phyloP scores from a whole-genome alignment of 2,329 filamentous ascomycete species.

The Aspergillus carbonarius region DNA sequence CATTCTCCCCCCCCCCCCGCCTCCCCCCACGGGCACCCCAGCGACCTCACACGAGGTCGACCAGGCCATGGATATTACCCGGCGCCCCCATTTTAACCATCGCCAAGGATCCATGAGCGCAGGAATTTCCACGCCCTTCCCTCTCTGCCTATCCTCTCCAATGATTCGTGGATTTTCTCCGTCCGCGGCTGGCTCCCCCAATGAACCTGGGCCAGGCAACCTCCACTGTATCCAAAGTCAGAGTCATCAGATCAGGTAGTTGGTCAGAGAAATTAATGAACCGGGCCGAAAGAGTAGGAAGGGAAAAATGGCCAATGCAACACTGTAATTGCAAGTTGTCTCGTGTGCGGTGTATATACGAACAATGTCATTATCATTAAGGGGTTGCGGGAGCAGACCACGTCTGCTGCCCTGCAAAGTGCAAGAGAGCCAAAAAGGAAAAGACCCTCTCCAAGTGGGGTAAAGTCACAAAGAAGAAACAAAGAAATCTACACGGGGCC shows the following conservation, averaged over 20 bases:
- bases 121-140: background rate
- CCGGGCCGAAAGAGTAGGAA: too few relatives aligned
- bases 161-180: conserved; percentile 6
- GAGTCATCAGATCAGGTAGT: background rate
- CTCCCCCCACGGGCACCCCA: too few relatives aligned
- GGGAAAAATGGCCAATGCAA: too few relatives aligned
- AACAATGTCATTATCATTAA: conserved; percentile 2
- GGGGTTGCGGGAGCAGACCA: background rate
- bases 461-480: background rate
- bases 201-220: background rate
- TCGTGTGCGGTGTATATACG: background rate
- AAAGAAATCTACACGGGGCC: background rate
- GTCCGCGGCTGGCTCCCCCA: background rate
- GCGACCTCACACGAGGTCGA: background rate
- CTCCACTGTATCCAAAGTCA: background rate
- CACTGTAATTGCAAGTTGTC: background rate
- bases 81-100: background rate
- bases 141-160: background rate
- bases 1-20: background rate
- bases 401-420: background rate
- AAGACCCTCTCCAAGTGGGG: background rate
- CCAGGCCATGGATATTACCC: background rate
- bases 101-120: background rate
- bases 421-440: background rate
- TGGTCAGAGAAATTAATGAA: too few relatives aligned